phyloP scores from a whole-genome alignment of 2,329 filamentous ascomycete species.

The Phialocephala subalpina region DNA sequence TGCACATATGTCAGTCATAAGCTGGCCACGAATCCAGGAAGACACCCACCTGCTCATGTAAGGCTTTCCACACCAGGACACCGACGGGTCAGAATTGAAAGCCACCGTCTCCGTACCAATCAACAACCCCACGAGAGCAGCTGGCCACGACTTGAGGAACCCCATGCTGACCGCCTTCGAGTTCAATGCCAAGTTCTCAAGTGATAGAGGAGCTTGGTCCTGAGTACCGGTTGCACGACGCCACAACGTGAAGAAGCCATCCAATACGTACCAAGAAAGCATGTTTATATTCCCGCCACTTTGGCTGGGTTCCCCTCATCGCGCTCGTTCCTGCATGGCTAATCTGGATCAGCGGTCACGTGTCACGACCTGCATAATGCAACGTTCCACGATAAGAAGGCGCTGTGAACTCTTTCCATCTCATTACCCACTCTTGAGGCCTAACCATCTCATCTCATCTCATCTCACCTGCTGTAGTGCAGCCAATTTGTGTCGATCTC shows the following conservation, averaged over 20 bases:
- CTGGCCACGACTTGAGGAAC: conserved; percentile 11
- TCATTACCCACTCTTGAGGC: neutral
- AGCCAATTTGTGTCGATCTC: conserved; percentile 1
- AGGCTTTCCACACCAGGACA: conserved; percentile 53
- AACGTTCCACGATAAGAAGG: conserved; percentile 21
- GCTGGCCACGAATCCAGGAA: neutral
- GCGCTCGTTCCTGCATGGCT: conserved; percentile 13
- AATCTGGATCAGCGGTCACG: conserved; percentile 19
- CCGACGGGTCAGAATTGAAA: conserved; percentile 37
- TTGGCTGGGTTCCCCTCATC: conserved; percentile 12
- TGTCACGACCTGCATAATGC: conserved; percentile 12
- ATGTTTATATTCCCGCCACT: conserved; percentile 13
- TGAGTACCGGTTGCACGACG: neutral
- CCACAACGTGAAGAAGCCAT: neutral
- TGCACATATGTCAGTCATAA: conserved; percentile 30
- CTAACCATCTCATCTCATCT: too few species aligned
- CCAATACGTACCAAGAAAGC: conserved; percentile 4
- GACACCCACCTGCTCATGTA: conserved; percentile 49
- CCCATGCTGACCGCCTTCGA: conserved; percentile 14
- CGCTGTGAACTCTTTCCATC: neutral
- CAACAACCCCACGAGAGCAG: conserved; percentile 11
- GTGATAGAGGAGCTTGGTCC: neutral
- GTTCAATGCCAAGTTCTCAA: neutral
- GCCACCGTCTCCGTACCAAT: conserved; percentile 10
- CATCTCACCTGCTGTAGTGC: neutral